Percentiles rank a stretch among this genome's conserved stretches.
Evolutionary conservation across 2,329 filamentous ascomycete species (phyloP).

Genomic region (Talaromyces rugulosus): DNA sequence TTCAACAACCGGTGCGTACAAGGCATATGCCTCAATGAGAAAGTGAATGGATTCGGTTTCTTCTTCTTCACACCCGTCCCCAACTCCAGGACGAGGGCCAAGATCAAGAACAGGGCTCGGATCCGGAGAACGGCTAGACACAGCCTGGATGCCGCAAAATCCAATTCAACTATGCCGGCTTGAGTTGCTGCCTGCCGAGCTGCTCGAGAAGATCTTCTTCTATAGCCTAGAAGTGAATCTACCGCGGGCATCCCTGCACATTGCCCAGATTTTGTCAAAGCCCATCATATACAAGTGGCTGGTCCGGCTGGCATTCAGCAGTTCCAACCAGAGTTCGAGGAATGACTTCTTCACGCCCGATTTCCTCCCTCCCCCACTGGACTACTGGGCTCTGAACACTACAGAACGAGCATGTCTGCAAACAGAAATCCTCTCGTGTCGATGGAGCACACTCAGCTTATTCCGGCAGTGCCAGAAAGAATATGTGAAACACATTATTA

Average conservation of each 20-base stretch:
- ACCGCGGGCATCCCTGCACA: conserved; percentile 38
- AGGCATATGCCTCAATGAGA: not conserved
- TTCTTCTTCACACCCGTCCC: not conserved
- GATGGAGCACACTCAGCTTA: conserved; percentile 38
- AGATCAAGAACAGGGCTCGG: not conserved
- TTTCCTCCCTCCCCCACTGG: conserved; percentile 34
- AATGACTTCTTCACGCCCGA: conserved; percentile 32
- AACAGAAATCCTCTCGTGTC: conserved; percentile 31
- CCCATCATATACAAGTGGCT: conserved; percentile 41
- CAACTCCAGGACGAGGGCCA: not conserved
- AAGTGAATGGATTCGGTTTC: conserved; percentile 5
- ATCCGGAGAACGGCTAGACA: not conserved
- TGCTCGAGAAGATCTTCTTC: conserved; percentile 51
- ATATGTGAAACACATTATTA: conserved; percentile 32
- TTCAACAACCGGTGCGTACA: not conserved
- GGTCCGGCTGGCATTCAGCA: conserved; percentile 40
- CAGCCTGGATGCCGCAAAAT: not conserved
- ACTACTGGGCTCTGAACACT: conserved; percentile 28
- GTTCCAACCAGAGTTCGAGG: conserved; percentile 27
- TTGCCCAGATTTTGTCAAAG: conserved; percentile 38
- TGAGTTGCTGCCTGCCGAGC: conserved; percentile 45
- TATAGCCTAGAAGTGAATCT: conserved; percentile 46
- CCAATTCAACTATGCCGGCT: conserved; percentile 24
- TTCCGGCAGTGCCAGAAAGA: conserved; percentile 37
- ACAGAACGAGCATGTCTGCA: conserved; percentile 31